Conservation (phyloP, 2,329 filamentous ascomycete genomes). For the Colletotrichum sp. region DNA sequence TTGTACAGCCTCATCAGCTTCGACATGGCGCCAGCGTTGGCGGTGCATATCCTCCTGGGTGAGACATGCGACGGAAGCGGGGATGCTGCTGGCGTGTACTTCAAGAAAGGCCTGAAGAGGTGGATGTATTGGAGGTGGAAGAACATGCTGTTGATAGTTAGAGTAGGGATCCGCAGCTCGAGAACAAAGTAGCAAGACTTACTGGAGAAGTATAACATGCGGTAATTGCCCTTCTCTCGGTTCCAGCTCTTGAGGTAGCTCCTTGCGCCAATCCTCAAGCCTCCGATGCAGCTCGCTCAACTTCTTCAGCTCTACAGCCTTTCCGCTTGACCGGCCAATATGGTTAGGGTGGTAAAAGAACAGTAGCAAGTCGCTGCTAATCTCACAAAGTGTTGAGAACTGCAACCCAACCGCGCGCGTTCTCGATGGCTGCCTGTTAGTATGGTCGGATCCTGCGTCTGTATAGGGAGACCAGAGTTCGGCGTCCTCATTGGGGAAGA, state of each 20-base stretch:
- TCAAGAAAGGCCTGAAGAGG: constrained; percentile 92
- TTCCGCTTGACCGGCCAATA: constrained; percentile 68
- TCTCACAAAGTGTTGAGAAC: constrained; percentile 84
- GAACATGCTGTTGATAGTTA: constrained; percentile 76
- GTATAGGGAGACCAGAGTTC: constrained; percentile 88
- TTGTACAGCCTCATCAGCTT: constrained; percentile 96
- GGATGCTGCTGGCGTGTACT: constrained; percentile 81
- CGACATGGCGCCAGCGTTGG: constrained; percentile 86
- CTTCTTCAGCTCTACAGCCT: constrained; percentile 86
- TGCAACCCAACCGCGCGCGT: constrained; percentile 84
- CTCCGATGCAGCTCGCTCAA: constrained; percentile 89
- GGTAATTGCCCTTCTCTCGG: constrained; percentile 88
- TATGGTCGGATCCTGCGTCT: constrained; percentile 76
- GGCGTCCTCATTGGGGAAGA: constrained; percentile 87
- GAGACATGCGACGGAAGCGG: constrained; percentile 88
- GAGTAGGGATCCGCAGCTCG: neutral
- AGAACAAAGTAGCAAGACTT: constrained; percentile 46
- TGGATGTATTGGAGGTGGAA: constrained; percentile 96
- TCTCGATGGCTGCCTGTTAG: constrained; percentile 78
- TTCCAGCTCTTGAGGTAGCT: constrained; percentile 85
- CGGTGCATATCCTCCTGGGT: constrained; percentile 87
- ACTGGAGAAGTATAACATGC: constrained; percentile 83
- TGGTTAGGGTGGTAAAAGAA: constrained; percentile 89
- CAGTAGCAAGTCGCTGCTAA: constrained; percentile 86
- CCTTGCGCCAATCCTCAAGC: constrained; percentile 86